Evolutionary conservation across 257 asterid genomes (phyloP).

Genomic region (Rehmannia glutinosa): DNA sequence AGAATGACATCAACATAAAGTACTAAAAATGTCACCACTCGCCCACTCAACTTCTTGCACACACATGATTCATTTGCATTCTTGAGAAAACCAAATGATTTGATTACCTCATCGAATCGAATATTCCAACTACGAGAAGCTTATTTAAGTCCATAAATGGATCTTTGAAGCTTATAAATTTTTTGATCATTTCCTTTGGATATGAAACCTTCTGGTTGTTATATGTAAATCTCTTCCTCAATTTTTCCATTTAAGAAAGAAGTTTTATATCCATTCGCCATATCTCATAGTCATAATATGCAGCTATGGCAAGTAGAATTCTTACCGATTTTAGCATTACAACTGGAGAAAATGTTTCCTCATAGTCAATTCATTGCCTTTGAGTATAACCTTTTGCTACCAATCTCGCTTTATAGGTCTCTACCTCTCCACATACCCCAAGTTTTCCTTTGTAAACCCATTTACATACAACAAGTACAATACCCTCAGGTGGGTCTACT

Average conservation of each 20-base stretch:
- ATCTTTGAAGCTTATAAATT: too few species aligned
- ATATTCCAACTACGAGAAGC: background rate
- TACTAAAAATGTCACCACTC: background rate
- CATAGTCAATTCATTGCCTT: background rate
- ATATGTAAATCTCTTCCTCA: too few species aligned
- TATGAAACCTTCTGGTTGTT: too few species aligned
- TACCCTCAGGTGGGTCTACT: background rate
- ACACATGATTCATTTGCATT: background rate
- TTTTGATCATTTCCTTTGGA: too few species aligned
- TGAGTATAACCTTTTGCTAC: too few species aligned
- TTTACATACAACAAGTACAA: background rate
- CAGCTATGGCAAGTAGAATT: too few species aligned
- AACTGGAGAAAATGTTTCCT: background rate
- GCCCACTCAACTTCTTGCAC: background rate
- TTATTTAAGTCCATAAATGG: too few species aligned
- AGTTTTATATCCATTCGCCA: background rate
- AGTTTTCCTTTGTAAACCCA: background rate
- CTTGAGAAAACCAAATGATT: background rate
- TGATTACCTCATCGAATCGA: background rate
- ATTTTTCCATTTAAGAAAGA: background rate
- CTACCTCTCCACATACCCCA: background rate
- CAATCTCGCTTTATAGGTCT: background rate
- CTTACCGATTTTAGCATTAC: background rate
- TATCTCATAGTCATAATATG: too few species aligned
- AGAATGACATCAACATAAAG: too few species aligned